Percentiles rank a stretch among this genome's conserved stretches.
These are phyloP conservation scores for Pythium scleroteichum DNA, from an alignment of 352 stramenopile species.

Conservation along the genomic window DNA sequence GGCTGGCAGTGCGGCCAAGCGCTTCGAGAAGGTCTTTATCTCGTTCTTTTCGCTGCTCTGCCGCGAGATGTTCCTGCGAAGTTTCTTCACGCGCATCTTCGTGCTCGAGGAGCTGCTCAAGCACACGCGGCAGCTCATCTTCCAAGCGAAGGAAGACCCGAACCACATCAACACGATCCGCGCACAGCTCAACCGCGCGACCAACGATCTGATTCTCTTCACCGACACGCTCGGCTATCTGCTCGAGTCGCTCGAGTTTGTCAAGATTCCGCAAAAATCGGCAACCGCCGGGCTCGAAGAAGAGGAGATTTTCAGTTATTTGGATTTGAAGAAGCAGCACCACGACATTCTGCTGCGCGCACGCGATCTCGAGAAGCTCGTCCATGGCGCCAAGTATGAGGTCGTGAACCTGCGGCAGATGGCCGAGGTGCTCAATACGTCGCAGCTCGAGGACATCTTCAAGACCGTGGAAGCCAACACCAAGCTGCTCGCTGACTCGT, in stretches of 20 bases:
- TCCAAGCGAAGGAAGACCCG: slow-evolving; percentile 85
- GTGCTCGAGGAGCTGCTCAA: slow-evolving; percentile 95
- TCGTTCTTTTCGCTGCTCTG: slow-evolving; percentile 94
- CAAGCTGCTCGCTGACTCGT: slow-evolving; percentile 82
- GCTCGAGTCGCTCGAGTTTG: slow-evolving; percentile 91
- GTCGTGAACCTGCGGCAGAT: slow-evolving; percentile 92
- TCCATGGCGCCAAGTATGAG: slow-evolving; percentile 87
- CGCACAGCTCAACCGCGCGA: slow-evolving; percentile 83
- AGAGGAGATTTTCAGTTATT: slow-evolving; percentile 88
- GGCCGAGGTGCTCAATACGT: slow-evolving; percentile 86
- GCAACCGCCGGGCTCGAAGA: slow-evolving; percentile 45
- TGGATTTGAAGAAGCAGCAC: slow-evolving; percentile 88
- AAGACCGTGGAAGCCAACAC: slow-evolving; percentile 89
- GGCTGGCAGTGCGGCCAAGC: slow-evolving; percentile 88
- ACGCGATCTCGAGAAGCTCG: slow-evolving; percentile 92
- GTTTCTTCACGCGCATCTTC: slow-evolving; percentile 95
- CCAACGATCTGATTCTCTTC: slow-evolving; percentile 93
- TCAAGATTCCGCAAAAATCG: slow-evolving; percentile 58
- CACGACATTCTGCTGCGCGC: slow-evolving; percentile 89
- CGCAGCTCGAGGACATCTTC: slow-evolving; percentile 89
- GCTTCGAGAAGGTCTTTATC: slow-evolving; percentile 94
- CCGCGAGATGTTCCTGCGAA: slow-evolving; percentile 96
- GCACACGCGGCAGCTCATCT: slow-evolving; percentile 88
- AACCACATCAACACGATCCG: slow-evolving; percentile 84
- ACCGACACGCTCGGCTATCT: slow-evolving; percentile 95